Percentiles rank a stretch among this genome's conserved stretches.
Evolutionary conservation across 352 stramenopile species (phyloP).

Genomic region (Pythium monospermum): DNA sequence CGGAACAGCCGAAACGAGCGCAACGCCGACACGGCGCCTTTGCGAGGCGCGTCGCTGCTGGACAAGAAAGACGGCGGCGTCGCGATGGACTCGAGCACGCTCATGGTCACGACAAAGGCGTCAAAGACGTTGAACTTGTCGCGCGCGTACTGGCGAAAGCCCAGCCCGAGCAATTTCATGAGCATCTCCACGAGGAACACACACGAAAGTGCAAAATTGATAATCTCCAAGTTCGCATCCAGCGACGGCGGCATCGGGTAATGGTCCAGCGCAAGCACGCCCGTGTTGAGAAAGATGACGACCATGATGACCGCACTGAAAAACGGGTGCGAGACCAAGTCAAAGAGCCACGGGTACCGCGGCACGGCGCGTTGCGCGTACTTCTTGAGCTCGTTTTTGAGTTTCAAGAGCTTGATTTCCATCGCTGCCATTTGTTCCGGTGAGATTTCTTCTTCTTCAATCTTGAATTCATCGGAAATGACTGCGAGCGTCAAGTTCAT

Average conservation of each 20-base stretch:
- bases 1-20: constrained; percentile 89
- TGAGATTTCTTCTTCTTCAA: constrained; percentile 38
- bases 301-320: constrained; percentile 66
- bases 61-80: constrained; percentile 73
- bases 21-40: constrained; percentile 76
- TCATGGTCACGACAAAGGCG: constrained; percentile 78
- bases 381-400: constrained; percentile 30
- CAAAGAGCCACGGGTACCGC: constrained; percentile 37
- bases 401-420: constrained; percentile 33
- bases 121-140: constrained; percentile 86
- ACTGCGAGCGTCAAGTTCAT: constrained; percentile 92
- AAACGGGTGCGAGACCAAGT: constrained; percentile 49
- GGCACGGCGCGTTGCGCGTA: constrained; percentile 20
- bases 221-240: constrained; percentile 54
- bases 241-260: constrained; percentile 61
- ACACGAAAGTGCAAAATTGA: constrained; percentile 76
- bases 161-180: constrained; percentile 84
- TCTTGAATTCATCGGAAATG: constrained; percentile 88
- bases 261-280: constrained; percentile 74
- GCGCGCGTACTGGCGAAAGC: constrained; percentile 57
- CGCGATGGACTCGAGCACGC: constrained; percentile 60
- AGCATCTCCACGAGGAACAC: constrained; percentile 74
- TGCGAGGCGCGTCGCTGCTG: constrained; percentile 34
- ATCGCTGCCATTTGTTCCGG: constrained; percentile 13
- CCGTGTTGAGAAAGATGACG: constrained; percentile 83